A percentile compares a stretch with the other conserved stretches of the same genome.
Evolutionary conservation across 768 basidiomycete genomes (phyloP).

Genomic region (Tulasnella calospora): DNA sequence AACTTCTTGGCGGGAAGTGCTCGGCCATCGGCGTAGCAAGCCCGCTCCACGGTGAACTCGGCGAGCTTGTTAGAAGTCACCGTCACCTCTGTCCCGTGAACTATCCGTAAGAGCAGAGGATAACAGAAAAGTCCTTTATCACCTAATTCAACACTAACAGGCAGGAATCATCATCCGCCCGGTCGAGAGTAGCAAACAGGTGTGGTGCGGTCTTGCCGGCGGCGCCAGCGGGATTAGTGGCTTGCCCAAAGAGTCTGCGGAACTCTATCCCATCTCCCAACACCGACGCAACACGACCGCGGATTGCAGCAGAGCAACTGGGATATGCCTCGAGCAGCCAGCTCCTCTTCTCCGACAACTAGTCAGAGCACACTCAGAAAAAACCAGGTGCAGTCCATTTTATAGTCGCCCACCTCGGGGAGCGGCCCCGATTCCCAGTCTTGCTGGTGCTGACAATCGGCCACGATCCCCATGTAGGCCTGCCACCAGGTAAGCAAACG

Average conservation of each 20-base stretch:
- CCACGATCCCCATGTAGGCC: not conserved
- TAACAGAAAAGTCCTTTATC: not conserved
- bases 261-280: not conserved
- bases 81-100: not conserved
- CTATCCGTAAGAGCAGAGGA: not conserved
- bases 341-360: not conserved
- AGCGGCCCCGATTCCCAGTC: not conserved
- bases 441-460: not conserved
- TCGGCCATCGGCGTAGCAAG: too few relatives aligned
- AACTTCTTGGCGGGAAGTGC: too few relatives aligned
- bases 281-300: not conserved
- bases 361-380: not conserved
- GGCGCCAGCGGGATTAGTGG: not conserved
- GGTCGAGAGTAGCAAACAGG: not conserved
- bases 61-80: not conserved
- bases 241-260: not conserved
- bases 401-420: not conserved
- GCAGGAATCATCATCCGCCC: not conserved
- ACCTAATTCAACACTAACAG: not conserved
- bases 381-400: not conserved
- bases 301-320: not conserved
- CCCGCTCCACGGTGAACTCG: not conserved
- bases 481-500: conserved; percentile 23
- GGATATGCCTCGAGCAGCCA: not conserved
- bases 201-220: not conserved